phyloP scores from a whole-genome alignment of 2,329 filamentous ascomycete genomes.

The Penicillium crustosum region DNA sequence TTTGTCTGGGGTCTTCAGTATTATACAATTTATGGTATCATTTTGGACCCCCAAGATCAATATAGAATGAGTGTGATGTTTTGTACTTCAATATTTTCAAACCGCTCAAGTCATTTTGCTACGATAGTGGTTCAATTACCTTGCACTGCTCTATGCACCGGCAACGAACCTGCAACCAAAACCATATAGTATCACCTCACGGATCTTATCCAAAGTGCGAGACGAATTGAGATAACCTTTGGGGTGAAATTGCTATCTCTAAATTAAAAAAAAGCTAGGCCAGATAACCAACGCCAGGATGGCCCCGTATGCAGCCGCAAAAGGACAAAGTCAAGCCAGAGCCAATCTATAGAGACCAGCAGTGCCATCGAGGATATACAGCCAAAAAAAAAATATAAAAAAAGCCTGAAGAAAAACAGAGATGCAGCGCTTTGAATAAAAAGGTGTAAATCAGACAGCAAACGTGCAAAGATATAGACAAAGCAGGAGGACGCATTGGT shows the following conservation, averaged over 20 bases:
- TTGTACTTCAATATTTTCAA: not conserved
- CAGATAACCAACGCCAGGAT: conserved; percentile 7
- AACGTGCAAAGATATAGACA: conserved; percentile 18
- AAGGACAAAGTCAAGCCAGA: conserved; percentile 5
- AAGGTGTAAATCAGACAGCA: not conserved
- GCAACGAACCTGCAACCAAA: not conserved
- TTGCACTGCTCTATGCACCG: not conserved
- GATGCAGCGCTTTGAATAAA: conserved; percentile 1
- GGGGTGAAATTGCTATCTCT: conserved; percentile 17
- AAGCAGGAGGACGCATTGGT: not conserved
- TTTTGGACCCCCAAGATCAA: not conserved
- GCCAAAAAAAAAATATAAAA: not conserved
- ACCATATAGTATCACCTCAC: not conserved
- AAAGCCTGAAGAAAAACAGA: not conserved
- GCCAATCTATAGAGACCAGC: conserved; percentile 4
- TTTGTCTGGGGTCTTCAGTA: not conserved
- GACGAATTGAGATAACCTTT: not conserved
- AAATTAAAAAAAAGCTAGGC: conserved; percentile 14
- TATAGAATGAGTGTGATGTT: not conserved
- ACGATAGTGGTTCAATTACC: not conserved
- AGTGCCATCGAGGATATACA: conserved; percentile 6
- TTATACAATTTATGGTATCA: not conserved
- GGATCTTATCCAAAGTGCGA: not conserved
- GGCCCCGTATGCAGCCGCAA: conserved; percentile 15
- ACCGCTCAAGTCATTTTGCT: not conserved